Evolutionary conservation across 306 rosid species (phyloP), one percentile per base, ranked within the genome.

Genomic region (Abrus precatorius): DNA sequence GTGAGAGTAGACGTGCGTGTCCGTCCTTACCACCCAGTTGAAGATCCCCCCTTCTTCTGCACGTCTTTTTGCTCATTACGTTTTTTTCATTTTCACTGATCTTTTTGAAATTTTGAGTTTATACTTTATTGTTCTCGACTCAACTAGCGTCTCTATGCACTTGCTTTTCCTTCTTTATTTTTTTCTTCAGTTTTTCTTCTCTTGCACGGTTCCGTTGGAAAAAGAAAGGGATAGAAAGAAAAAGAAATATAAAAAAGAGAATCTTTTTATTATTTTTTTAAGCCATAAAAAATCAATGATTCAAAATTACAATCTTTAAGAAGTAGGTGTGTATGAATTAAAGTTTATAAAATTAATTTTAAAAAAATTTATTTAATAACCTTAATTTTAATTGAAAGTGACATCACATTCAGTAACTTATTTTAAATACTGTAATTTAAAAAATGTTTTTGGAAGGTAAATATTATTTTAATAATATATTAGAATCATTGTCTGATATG

Each of bases 41-140:
- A 20, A 36, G 40, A 47, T 9, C 49, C 48, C 74, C 5, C 59
- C 47, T 59, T 74, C 34, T 30, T 30, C 70, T 59, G 20, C 70
- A 75, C 47, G 70, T 32, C 47, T 43, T 29, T 55, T 12, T 14
- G 32, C 29, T 40, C 8, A 27, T 57, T 4, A 56, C 54, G 54
- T 40, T 56, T 13, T 44, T 59, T 14, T 9, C 30, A 3, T 32
- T 45, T 60, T 32, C 40, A 14, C 14, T 44, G 68, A 43, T 30
- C 28, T 59, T 12, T 45, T 27, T 11, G 13, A 74, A 57, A 7
- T 1, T 20, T 41, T 29, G 44, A 57, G 72, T 66, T 66, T 66
- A 36, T 3, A 3, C 47, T 5, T 63, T n/a, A n/a, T 29, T 74
- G 78, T 74, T 56, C 67, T 11, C 27, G 32, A 10, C 5, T 48